phyloP scores from a whole-genome alignment of 2,329 filamentous ascomycete genomes.

The Penicillium sclerotiorum region DNA sequence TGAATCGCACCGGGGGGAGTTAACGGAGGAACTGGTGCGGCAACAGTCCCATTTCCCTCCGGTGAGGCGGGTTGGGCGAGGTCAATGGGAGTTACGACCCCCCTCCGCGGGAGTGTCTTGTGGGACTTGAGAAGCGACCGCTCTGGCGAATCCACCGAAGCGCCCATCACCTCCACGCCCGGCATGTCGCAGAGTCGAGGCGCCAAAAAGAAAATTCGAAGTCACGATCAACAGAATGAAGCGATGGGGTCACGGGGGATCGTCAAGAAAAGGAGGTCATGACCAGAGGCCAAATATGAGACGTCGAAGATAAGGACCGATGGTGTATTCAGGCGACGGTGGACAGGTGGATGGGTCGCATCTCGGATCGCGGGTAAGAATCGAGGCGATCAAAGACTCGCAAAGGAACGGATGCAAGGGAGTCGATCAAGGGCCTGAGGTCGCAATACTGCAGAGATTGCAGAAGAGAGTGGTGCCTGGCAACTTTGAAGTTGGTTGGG shows the following conservation, averaged over 20 bases:
- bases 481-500: background rate
- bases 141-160: constrained; percentile 32
- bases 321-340: background rate
- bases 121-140: constrained; percentile 42
- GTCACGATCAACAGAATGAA: too few relatives aligned
- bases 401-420: background rate
- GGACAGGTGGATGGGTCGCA: constrained; percentile 5
- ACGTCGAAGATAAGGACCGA: background rate
- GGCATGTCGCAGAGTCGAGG: constrained; percentile 30
- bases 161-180: constrained; percentile 30
- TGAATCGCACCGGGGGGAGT: constrained; percentile 39
- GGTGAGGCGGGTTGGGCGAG: constrained; percentile 27
- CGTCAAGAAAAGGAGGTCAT: background rate
- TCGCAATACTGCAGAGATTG: constrained; percentile 4
- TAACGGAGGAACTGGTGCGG: constrained; percentile 38
- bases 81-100: constrained; percentile 29
- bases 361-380: background rate
- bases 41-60: constrained; percentile 28
- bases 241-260: background rate
- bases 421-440: background rate
- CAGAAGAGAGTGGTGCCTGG: background rate
- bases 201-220: constrained; percentile 1
- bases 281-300: background rate
- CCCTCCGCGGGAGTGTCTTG: constrained; percentile 43
- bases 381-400: background rate